Evolutionary conservation across 2,329 filamentous ascomycete species (phyloP).

Genomic region (Beauveria rudraprayagi): DNA sequence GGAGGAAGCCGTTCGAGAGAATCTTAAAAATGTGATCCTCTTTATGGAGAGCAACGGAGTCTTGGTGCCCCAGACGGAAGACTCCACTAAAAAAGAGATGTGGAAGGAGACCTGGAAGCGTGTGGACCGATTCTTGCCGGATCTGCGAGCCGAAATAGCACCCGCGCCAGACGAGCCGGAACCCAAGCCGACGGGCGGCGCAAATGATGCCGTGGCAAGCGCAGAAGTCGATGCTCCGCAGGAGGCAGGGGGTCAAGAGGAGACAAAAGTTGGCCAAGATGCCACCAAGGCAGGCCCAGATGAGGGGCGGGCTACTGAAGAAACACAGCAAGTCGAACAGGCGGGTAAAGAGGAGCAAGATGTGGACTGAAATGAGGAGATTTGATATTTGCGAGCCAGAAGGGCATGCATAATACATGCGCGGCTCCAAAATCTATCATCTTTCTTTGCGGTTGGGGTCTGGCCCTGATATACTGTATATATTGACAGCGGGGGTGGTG

Average conservation of each 20-base stretch:
- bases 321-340: not conserved
- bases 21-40: conserved; percentile 88
- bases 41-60: conserved; percentile 91
- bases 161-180: conserved; percentile 7
- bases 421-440: not conserved
- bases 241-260: not conserved
- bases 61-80: conserved; percentile 60
- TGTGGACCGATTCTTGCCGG: conserved; percentile 57
- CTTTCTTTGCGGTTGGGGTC: not conserved
- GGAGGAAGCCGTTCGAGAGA: conserved; percentile 93
- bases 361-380: conserved; percentile 5
- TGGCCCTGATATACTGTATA: conserved; percentile 1
- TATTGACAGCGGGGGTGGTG: not conserved
- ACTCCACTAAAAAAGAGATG: conserved; percentile 46
- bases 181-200: not conserved
- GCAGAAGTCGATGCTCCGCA: not conserved
- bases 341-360: conserved; percentile 1
- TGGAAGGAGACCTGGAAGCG: conserved; percentile 59
- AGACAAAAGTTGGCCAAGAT: not conserved
- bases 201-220: not conserved
- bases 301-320: not conserved
- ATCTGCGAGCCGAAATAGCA: conserved; percentile 32
- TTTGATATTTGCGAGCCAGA: not conserved
- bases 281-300: not conserved
- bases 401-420: not conserved